Evolutionary conservation across 2,329 filamentous ascomycete genomes (phyloP), one percentile per base, ranked within the genome.

Genomic region (Cytospora leucostoma): DNA sequence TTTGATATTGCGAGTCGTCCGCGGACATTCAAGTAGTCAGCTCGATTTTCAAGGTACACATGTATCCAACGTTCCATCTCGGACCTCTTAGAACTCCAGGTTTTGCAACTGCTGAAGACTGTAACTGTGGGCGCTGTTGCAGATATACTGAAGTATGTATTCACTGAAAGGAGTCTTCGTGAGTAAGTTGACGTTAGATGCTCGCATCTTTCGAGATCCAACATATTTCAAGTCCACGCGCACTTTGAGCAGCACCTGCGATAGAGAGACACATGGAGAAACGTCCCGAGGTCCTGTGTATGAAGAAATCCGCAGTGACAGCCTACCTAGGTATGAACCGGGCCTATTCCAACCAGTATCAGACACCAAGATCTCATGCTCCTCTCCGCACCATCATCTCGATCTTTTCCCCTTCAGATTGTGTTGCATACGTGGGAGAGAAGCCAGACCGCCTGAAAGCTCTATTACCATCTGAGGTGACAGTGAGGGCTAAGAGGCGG

Each of bases 361-460:
- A 8, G 10, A 10, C 44, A n/a, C 59, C 33, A 32, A 55, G 3
- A 38, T 2, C 10, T 49, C 50, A 21, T 65, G 54, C 21, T 59
- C 59, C 13, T 56, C 53, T 13, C 49, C 44, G 63, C 47, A 57
- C 32, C 38, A 65, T 52, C 63, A 65, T 65, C n/a, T 52, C 49
- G 38, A 59, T 49, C n/a, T 47, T 49, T 3, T 44, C 58, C 4
- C 51, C 50, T 13, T 55, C 40, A 7, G n/a, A 7, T 59, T 21
- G 33, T 44, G 53, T 62, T n/a, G 7, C 50, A 58, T 51, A 47
- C n/a, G 33, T 65, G 3, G 34, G 54, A 11, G 54, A 37, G 50
- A 65, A 65, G 19, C 61, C 57, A 12, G 37, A 33, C 37, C 64
- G 55, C 57, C 33, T 59, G 38, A 65, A 65, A 21, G 54, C 64